Conservation (phyloP, 2,329 filamentous ascomycete genomes). For the Neoscytalidium dimidiatum region DNA sequence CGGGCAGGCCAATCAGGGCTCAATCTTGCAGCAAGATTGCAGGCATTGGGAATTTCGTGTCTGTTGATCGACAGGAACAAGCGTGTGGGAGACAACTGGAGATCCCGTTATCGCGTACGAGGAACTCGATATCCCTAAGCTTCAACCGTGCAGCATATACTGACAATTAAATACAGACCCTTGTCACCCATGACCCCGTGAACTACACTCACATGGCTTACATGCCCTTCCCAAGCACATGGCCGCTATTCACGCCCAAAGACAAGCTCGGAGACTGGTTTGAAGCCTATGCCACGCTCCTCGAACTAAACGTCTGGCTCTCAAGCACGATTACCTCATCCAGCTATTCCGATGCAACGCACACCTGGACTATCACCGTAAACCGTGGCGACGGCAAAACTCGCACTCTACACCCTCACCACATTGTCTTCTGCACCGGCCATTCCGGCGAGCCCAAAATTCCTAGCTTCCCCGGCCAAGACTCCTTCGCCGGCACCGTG, state of each 20-base stretch:
- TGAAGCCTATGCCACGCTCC: slow-evolving; percentile 62
- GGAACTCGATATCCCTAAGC: not conserved
- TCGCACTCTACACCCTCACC: slow-evolving; percentile 61
- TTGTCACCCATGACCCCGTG: slow-evolving; percentile 69
- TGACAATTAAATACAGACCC: slow-evolving; percentile 30
- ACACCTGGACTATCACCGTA: slow-evolving; percentile 59
- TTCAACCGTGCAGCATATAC: not conserved
- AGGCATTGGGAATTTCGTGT: slow-evolving; percentile 41
- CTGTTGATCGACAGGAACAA: slow-evolving; percentile 50
- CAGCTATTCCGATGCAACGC: slow-evolving; percentile 52
- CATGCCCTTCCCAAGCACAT: slow-evolving; percentile 62
- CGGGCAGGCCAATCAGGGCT: slow-evolving; percentile 38
- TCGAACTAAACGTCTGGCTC: slow-evolving; percentile 72
- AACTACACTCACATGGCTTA: slow-evolving; percentile 59
- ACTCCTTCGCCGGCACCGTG: slow-evolving; percentile 60
- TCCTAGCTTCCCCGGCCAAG: slow-evolving; percentile 49
- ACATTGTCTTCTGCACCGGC: slow-evolving; percentile 68
- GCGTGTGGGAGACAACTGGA: slow-evolving; percentile 53
- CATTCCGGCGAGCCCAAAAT: slow-evolving; percentile 66
- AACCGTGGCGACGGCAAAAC: slow-evolving; percentile 42
- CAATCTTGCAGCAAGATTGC: slow-evolving; percentile 39
- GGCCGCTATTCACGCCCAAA: slow-evolving; percentile 72
- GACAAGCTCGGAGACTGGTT: slow-evolving; percentile 72
- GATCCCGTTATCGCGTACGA: slow-evolving; percentile 47
- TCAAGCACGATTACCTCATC: slow-evolving; percentile 52